Base-by-base conservation (phyloP, 176 grass and related monocot species). In the Phoenix roebelenii region DNA sequence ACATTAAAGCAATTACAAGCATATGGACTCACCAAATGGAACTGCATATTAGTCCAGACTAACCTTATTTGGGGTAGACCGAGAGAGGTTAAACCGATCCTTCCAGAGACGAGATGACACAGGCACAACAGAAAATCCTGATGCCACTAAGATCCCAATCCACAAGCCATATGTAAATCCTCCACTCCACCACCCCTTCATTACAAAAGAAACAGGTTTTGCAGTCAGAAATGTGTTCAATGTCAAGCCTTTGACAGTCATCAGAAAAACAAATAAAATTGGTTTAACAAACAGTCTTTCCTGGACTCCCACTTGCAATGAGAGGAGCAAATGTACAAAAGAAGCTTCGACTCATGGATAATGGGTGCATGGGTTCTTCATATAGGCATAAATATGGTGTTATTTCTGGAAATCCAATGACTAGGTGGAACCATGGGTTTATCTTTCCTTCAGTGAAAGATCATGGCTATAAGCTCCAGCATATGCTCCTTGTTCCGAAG, bases 151-250 rank as follows among this genome's bases (percentile, higher is more conserved):
- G 75, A 85, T 60, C 57, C 84, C 93, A 72, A 97, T 82, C 93
- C 93, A 97, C 61, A 97, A 75, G 66, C 93, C 93, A 78, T 97
- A 97, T 18, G 87, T 85, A 80, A 97, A 97, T 25, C 87, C 81
- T 57, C 84, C 80, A 70, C 87, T 88, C 75, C 79, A 92, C 93
- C 87, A 91, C 23, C 93, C 84, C 87, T 97, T 58, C 25, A 79
- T 59, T 76, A 51, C 24, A 76, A 26, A 32, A 29, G 66, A 63
- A n/a, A 44, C 14, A 59, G 22, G 2, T 44, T 44, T 44, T 44
- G 35, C 7, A 14, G 10, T 44, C 35, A 44, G 35, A 12, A 57
- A 53, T 15, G 56, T 18, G 72, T 50, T 14, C 25, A 65, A 17
- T 32, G 39, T 49, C 22, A 60, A 17, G 57, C 23, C 16, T 1